These are phyloP conservation scores for Fusarium graminum DNA, from an alignment of 2,329 filamentous ascomycete species.

Conservation along the genomic window DNA sequence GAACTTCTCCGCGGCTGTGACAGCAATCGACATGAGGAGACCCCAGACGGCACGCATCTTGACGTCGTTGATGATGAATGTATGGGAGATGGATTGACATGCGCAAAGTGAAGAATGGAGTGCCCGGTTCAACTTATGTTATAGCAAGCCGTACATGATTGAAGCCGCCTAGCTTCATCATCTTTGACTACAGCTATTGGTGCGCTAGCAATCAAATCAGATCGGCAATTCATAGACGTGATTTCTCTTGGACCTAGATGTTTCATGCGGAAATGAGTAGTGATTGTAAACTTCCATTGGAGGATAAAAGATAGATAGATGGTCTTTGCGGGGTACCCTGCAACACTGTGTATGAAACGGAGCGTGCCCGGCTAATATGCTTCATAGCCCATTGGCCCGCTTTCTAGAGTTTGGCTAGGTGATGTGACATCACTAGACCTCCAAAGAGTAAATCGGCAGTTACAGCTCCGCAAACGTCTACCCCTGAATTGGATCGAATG, in stretches of 20 bases:
- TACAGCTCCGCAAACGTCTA: not conserved
- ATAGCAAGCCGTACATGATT: not conserved
- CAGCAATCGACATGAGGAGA: slow-evolving; percentile 1
- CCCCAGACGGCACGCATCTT: slow-evolving; percentile 25
- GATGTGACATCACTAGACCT: not conserved
- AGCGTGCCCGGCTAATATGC: not conserved
- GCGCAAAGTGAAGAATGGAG: not conserved
- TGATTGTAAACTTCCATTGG: not conserved
- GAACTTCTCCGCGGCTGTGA: slow-evolving; percentile 4
- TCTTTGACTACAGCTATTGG: not conserved
- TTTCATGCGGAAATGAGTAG: not conserved
- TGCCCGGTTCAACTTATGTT: not conserved
- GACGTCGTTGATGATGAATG: not conserved
- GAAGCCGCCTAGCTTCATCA: not conserved
- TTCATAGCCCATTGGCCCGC: not conserved
- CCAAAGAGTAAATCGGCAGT: not conserved
- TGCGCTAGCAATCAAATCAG: not conserved
- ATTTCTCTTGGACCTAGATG: not conserved
- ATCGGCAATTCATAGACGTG: not conserved
- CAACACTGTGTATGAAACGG: not conserved
- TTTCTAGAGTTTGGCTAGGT: not conserved
- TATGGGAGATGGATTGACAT: not conserved
- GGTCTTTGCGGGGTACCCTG: not conserved
- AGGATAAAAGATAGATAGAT: not conserved
- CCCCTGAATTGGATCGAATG: no score